Evolutionary conservation across 192 early-diverging fungal genomes (phyloP).

Genomic region (Coemansia sp.): DNA sequence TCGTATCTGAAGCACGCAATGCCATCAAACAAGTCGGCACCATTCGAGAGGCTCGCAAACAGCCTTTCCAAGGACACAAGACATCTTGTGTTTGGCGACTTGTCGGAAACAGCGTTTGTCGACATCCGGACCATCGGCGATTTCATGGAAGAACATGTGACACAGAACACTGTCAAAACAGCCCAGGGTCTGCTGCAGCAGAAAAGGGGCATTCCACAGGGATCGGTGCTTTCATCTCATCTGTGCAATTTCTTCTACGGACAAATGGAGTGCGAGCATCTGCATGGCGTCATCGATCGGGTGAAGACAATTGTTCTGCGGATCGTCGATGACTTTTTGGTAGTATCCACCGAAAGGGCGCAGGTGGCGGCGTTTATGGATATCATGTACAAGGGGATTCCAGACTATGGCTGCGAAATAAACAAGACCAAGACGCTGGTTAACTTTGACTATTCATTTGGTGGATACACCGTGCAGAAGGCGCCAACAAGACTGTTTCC

Average conservation of each 20-base stretch:
- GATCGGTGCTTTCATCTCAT: slow-evolving; percentile 79
- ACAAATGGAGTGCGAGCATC: slow-evolving; percentile 64
- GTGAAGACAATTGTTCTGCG: slow-evolving; percentile 66
- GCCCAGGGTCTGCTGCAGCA: slow-evolving; percentile 67
- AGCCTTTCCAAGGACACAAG: slow-evolving; percentile 51
- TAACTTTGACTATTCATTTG: slow-evolving; percentile 66
- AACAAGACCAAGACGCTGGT: slow-evolving; percentile 75
- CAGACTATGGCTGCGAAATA: slow-evolving; percentile 73
- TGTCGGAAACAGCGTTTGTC: slow-evolving; percentile 62
- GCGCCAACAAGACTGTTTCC: slow-evolving; percentile 20
- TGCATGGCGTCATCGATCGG: slow-evolving; percentile 47
- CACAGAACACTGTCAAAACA: slow-evolving; percentile 66
- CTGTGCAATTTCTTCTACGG: slow-evolving; percentile 89
- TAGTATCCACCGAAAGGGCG: slow-evolving; percentile 60
- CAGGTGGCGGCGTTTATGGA: slow-evolving; percentile 60
- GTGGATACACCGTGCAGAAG: slow-evolving; percentile 31
- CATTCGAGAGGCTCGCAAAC: slow-evolving; percentile 48
- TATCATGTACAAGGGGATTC: slow-evolving; percentile 60
- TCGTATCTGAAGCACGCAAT: slow-evolving; percentile 30
- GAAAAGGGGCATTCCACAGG: slow-evolving; percentile 84
- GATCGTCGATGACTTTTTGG: slow-evolving; percentile 83
- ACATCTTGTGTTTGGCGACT: slow-evolving; percentile 71
- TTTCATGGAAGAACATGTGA: slow-evolving; percentile 65
- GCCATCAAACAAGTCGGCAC: slow-evolving; percentile 49
- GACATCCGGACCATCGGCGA: slow-evolving; percentile 50